Base-by-base conservation (phyloP, 1,139 yeast species). In the Saccharomyces hybrid region DNA sequence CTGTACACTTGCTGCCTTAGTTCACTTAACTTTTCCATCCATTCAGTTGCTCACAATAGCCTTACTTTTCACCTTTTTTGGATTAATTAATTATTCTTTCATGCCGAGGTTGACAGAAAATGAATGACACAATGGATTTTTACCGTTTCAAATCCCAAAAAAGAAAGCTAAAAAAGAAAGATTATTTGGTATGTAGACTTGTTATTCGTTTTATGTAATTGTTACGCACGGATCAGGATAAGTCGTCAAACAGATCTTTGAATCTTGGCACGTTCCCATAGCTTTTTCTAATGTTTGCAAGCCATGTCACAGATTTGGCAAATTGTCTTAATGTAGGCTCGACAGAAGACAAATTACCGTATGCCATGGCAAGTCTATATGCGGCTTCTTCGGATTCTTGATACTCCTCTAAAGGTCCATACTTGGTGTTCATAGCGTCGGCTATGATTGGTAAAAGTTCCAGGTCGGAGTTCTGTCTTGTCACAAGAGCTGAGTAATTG, bases 341-440 rank as follows among this genome's bases (percentile, higher is more conserved):
- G 1, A 71, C 58, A 2, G 69, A 65, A 27, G 73, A 58, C 46
- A 73, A 52, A 51, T 73, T 81, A 7, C 88, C 89, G 51, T 75
- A 73, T 0, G 85, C 81, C 34, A 84, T 74, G 8, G 77, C 58
- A 23, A 80, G 60, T 57, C 90, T 74, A 67, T 83, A 84, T 0
- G 77, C 74, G 1, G 86, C 78, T 64, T 84, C 90, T n/a, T 77
- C 70, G 2, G 69, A 66, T 3, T 61, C 58, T 42, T 59, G 61
- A 31, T 64, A 62, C 62, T 78, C 53, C 52, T 60, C 59, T 14
- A 64, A 48, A 11, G 66, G 54, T 19, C 68, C 63, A 57, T 67
- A 60, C 41, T 65, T 62, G 4, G 57, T 59, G 47, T 67, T 61
- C 42, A 73, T 55, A 23, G 67, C 68, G 50, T 67, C 66, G n/a